Percentiles rank a stretch among this genome's conserved stretches.
phyloP scores from a whole-genome alignment of 257 asterid genomes.

The Solanum corneliomulleri region DNA sequence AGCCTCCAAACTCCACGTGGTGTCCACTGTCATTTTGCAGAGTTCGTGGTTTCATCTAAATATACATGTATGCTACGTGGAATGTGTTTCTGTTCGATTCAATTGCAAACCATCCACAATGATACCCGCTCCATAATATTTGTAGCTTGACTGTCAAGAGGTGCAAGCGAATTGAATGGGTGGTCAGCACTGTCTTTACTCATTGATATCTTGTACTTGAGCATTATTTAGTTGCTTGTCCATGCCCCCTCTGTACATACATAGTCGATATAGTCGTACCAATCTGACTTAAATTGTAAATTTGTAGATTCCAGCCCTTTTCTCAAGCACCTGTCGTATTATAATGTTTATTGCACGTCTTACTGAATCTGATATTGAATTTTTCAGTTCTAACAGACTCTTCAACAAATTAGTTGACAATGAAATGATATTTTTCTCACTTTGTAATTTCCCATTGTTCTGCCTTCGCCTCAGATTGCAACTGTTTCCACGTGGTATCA shows the following conservation, averaged over 20 bases:
- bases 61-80: background rate
- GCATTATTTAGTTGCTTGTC: background rate
- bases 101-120: background rate
- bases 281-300: background rate
- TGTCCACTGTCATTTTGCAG: background rate
- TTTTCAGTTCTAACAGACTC: background rate
- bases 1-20: background rate
- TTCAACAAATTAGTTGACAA: background rate
- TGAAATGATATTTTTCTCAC: background rate
- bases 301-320: background rate
- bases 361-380: background rate
- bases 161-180: background rate
- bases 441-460: background rate
- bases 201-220: background rate
- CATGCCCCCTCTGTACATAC: background rate
- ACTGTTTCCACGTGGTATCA: background rate
- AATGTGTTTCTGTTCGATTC: background rate
- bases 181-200: background rate
- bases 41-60: background rate
- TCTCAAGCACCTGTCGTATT: background rate
- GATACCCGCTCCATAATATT: background rate
- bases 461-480: background rate
- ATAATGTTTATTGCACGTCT: background rate
- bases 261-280: background rate
- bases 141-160: background rate